A percentile compares a stretch with the other conserved stretches of the same genome.
phyloP scores from a whole-genome alignment of 495 filamentous ascomycete species.

The Ascodesmis nigricans region DNA sequence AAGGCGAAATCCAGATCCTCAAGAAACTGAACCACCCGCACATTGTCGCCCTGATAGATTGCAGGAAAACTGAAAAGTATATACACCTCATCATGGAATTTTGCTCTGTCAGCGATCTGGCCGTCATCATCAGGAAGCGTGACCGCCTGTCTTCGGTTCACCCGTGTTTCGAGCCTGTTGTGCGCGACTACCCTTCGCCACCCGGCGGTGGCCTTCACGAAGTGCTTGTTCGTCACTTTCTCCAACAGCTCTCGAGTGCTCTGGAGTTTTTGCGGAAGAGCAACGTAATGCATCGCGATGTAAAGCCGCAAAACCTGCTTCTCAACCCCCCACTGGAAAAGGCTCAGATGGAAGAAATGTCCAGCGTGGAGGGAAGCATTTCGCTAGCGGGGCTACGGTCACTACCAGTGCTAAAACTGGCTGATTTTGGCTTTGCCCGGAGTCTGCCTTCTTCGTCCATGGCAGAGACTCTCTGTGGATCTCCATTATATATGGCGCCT shows the following conservation, averaged over 20 bases:
- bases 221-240: conserved; percentile 80
- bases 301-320: conserved; percentile 91
- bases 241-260: conserved; percentile 86
- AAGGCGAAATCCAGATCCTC: conserved; percentile 82
- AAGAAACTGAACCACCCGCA: conserved; percentile 83
- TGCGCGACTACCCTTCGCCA: conserved; percentile 71
- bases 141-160: conserved; percentile 46
- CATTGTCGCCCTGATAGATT: conserved; percentile 88
- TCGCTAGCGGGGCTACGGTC: conserved; percentile 51
- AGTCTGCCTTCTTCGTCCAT: conserved; percentile 71
- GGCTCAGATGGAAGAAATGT: conserved; percentile 6
- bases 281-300: conserved; percentile 85
- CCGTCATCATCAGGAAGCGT: conserved; percentile 82
- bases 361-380: conserved; percentile 13
- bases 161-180: conserved; percentile 59
- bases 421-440: conserved; percentile 91
- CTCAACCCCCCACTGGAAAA: conserved; percentile 52
- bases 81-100: conserved; percentile 98
- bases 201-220: conserved; percentile 68
- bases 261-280: conserved; percentile 64
- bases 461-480: conserved; percentile 89
- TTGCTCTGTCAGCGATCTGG: conserved; percentile 82
- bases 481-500: conserved; percentile 96
- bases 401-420: conserved; percentile 85
- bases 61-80: conserved; percentile 59